Evolutionary conservation across 768 basidiomycete genomes (phyloP), one percentile per base, ranked within the genome.

Genomic region (Sarcodon sp.): DNA sequence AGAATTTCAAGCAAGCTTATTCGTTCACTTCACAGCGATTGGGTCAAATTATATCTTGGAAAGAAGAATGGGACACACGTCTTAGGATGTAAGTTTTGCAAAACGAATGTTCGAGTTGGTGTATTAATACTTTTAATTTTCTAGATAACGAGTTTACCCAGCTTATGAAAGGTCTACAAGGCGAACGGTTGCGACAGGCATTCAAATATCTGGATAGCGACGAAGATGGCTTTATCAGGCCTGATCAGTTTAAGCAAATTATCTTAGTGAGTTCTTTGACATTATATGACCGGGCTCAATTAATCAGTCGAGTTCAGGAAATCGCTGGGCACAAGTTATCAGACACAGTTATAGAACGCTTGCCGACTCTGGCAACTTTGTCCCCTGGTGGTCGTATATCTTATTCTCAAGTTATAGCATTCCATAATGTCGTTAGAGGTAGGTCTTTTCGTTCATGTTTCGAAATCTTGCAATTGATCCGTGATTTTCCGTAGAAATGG

Each of bases 151-250:
- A 98, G 65, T 98, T 98, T 67, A 96, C 92, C 32, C 93, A 97
- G 67, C 69, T 98, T 51, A 96, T 99, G 90, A 98, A 97, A 66
- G 94, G 92, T 38, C 76, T 97, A 48, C 96, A 97, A 68, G 96
- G 93, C 59, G 96, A 99, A 66, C 83, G 96, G 33, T 71, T 99
- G 47, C 86, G 96, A 51, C 96, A 99, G 67, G 86, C 92, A 21
- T 99, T 98, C 72, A 86, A 80, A 67, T 79, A 82, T 65, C 74
- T 98, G 60, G 94, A 98, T 65, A 68, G 72, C 44, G 85, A 94
- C 60, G 79, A 86, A 59, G 88, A 94, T 59, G 96, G 96, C 41
- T 90, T 94, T 67, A 97, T 99, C 65, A 72, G 70, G 54, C 87
- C 93, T 13, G 87, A 90, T 46, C 82, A 97, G 60, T 98, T 98